Evolutionary conservation across 306 rosid species (phyloP), one percentile per base, ranked within the genome.

Genomic region (Astragalus glycyphyllos): DNA sequence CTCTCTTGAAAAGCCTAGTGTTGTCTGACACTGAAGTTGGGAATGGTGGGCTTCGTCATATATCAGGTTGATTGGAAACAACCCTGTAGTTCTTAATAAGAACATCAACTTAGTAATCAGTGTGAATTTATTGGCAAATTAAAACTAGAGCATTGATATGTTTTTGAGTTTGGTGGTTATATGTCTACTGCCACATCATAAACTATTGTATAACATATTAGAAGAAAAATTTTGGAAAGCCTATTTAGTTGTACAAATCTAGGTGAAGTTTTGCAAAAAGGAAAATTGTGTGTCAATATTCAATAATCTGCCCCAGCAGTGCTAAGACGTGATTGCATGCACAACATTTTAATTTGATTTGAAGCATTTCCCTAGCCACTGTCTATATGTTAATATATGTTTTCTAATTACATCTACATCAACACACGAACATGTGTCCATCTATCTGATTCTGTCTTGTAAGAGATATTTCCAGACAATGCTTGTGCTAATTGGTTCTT

Each of bases 1-100:
- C 54, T 60, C 82, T 69, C 61, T 83, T 94, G 88, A 94, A 87
- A 89, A 82, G 87, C 77, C 82, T 94, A 65, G 96, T 89, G 80
- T 76, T 94, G 85, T 94, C 99, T 29, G 99, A 94, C 69, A 91
- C 96, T 77, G 82, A 86, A 72, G 90, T 94, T 76, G 90, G 91
- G 63, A 87, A 86, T 87, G 77, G 75, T 49, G 99, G 99, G 71
- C 92, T 94, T 31, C 85, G 83, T 15, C 85, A 82, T 85, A 62
- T 94, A 70, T 87, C 99, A 74, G 99, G 99, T 94, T 86, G 70
- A 68, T 72, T 20, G 45, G 49, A 68, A 48, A 68, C 46, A 47
- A 68, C 60, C 56, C 44, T 57, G 17, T 16, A 56, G 42, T 68
- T 75, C 34, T 71, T 71, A 66, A 58, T 37, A 55, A 69, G 60